phyloP scores from a whole-genome alignment of 2,329 filamentous ascomycete species.

The Fusarium bactridioides region DNA sequence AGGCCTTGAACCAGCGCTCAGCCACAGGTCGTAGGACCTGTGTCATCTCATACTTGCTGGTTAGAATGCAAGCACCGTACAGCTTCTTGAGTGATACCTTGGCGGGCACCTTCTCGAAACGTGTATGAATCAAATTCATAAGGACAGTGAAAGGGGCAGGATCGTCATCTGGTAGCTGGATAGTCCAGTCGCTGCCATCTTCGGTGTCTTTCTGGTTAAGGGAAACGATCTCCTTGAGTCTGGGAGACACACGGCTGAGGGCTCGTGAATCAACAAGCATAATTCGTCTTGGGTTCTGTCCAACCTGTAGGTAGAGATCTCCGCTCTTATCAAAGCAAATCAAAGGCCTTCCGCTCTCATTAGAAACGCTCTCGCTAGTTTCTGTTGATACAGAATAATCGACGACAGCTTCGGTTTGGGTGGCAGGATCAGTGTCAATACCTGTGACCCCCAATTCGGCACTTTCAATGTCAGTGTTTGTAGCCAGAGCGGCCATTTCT shows the following conservation, averaged over 20 bases:
- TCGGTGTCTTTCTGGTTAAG: background rate
- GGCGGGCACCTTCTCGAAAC: background rate
- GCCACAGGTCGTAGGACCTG: slow-evolving; percentile 20
- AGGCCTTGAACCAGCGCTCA: slow-evolving; percentile 9
- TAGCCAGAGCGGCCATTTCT: background rate
- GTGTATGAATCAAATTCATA: slow-evolving; percentile 17
- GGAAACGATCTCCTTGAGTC: background rate
- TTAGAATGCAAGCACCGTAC: slow-evolving; percentile 12
- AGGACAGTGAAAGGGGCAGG: slow-evolving; percentile 2
- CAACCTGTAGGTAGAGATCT: slow-evolving; percentile 9
- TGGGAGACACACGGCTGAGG: slow-evolving; percentile 5
- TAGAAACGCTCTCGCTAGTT: background rate
- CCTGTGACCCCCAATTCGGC: background rate
- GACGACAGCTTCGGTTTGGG: no score
- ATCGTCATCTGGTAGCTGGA: slow-evolving; percentile 7
- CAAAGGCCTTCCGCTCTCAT: background rate
- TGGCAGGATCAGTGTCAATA: background rate
- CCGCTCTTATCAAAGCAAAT: slow-evolving; percentile 10
- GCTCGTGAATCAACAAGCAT: slow-evolving; percentile 24
- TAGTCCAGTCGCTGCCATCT: background rate
- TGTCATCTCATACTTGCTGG: slow-evolving; percentile 28
- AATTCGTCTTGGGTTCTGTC: background rate
- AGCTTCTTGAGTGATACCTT: background rate
- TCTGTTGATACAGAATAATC: background rate
- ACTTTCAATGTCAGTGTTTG: background rate